phyloP scores from a whole-genome alignment of 1,284 basidiomycete species.

The Cryptococcus jaspeensis region DNA sequence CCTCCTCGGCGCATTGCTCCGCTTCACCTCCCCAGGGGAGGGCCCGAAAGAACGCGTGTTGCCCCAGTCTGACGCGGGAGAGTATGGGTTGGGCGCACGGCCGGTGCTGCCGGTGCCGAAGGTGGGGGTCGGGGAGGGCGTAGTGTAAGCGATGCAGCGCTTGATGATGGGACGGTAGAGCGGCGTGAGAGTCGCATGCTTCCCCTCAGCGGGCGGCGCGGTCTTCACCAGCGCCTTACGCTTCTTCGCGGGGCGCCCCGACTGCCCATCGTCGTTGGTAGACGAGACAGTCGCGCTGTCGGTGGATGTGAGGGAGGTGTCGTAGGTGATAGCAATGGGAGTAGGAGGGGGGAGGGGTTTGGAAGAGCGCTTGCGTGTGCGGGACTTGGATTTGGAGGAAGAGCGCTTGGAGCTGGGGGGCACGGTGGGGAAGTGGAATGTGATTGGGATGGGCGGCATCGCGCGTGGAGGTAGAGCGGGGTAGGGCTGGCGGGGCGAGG shows the following conservation, averaged over 20 bases:
- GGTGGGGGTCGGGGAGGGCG: constrained; percentile 9
- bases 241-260: constrained; percentile 2
- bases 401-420: constrained; percentile 5
- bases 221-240: constrained; percentile 14
- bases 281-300: not conserved
- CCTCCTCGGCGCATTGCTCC: constrained; percentile 8
- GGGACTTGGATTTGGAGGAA: constrained; percentile 1
- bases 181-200: constrained; percentile 25
- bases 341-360: not conserved
- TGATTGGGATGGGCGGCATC: constrained; percentile 30
- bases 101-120: not conserved
- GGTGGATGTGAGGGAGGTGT: not conserved
- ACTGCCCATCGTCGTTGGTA: not conserved
- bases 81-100: constrained; percentile 26
- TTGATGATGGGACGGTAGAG: constrained; percentile 33
- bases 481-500: too few relatives aligned
- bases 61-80: constrained; percentile 28
- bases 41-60: constrained; percentile 35
- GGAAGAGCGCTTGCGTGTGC: not conserved
- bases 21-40: constrained; percentile 29
- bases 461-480: not conserved
- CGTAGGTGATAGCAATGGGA: not conserved
- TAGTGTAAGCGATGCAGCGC: constrained; percentile 23
- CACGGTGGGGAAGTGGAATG: constrained; percentile 17
- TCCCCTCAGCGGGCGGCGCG: constrained; percentile 6